Base-by-base conservation (phyloP, 2,329 filamentous ascomycete species). In the Pseudogymnoascus sp. region DNA sequence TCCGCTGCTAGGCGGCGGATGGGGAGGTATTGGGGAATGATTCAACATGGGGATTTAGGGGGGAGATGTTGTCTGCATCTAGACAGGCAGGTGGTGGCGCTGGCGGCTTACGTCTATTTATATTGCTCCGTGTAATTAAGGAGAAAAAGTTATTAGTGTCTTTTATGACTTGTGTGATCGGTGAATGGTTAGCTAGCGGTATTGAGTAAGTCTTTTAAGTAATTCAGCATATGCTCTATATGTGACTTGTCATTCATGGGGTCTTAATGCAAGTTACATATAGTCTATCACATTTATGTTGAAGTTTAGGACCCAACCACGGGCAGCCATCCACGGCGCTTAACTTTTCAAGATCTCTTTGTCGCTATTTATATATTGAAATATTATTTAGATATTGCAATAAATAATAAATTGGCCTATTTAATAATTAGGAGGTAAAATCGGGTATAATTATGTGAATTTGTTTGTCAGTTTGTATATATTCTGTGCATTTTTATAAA, bases 101-200 rank as follows among this genome's bases (percentile, higher is more conserved):
- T 59, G 55, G 55, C 16, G 55, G 55, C 36, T 59, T 38, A 19
- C 3, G 55, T 36, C 36, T 36, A 39, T 59, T 59, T 59, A 22
- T 36, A 59, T 23, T 36, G 55, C 55, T 39, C 30, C 33, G 22
- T 59, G 36, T 59, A 59, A 59, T 36, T 36, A 59, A 59, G 55
- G 36, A 23, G 33, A 36, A 59, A 59, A 59, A 59, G 58, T 59
- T 39, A 28, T 52, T 52, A 4, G 45, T 52, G 45, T 30, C 23
- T 19, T 23, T 30, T 6, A 49, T 4, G 8, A 19, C 45, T 19
- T 5, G 14, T 19, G n/a, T 30, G 23, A 30, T 52, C 5, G 8
- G 11, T 52, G 9, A 25, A 30, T 16, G 41, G 12, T n/a, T 16
- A 39, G 36, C 36, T n/a, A 39, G 36, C 6, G 5, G 8, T 14